These are phyloP conservation scores for Abelmoschus esculentus DNA, from an alignment of 345 rosid genomes.

Conservation along the genomic window DNA sequence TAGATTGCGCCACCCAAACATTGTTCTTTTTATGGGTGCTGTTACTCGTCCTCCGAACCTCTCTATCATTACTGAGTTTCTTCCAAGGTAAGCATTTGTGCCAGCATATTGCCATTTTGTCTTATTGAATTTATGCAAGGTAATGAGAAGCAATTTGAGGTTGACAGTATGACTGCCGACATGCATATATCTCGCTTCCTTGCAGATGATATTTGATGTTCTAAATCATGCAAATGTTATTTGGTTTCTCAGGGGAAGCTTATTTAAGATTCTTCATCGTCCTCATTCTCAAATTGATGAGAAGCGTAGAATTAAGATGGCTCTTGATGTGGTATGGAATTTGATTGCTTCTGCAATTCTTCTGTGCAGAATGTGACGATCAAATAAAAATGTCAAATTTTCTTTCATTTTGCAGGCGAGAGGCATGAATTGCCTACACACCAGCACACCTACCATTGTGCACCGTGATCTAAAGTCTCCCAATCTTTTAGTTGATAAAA, in stretches of 20 bases:
- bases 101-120: neutral
- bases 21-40: neutral
- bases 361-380: neutral
- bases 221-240: neutral
- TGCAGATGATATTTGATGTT: neutral
- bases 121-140: neutral
- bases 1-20: neutral
- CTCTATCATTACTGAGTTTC: neutral
- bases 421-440: slow-evolving; percentile 71
- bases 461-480: neutral
- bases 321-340: slow-evolving; percentile 88
- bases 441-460: neutral
- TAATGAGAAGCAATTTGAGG: too few species aligned
- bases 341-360: neutral
- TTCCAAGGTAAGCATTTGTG: neutral
- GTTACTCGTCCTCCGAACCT: neutral
- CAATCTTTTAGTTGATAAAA: neutral
- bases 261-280: neutral
- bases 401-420: slow-evolving; percentile 42
- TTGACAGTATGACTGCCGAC: too few species aligned
- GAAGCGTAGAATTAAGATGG: slow-evolving; percentile 77
- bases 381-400: slow-evolving; percentile 8
- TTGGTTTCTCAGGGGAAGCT: neutral
- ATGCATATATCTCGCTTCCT: neutral
- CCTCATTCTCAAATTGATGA: neutral